Conservation (phyloP, 2,329 filamentous ascomycete species). For the Mollisia scopiformis region DNA sequence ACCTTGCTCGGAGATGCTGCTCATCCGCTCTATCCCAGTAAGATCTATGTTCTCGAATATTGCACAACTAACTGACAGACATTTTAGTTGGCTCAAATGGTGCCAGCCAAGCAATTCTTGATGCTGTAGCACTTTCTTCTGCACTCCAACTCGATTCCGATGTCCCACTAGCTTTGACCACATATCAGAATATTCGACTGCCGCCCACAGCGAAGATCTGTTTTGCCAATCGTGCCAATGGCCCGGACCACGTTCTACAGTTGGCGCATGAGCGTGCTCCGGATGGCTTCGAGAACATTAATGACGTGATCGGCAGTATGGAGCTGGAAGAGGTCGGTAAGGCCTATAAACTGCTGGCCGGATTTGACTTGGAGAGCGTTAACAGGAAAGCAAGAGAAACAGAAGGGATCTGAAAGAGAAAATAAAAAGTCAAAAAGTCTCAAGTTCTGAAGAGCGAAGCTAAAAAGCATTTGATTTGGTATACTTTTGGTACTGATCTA, state of each 20-base stretch:
- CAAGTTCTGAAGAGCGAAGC: background rate
- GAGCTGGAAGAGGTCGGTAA: conserved; percentile 43
- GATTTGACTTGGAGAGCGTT: conserved; percentile 48
- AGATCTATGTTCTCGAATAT: too few species aligned
- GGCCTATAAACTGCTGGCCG: conserved; percentile 44
- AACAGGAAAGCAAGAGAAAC: conserved; percentile 44
- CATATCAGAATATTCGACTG: conserved; percentile 43
- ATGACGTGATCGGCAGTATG: conserved; percentile 43
- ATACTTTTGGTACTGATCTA: background rate
- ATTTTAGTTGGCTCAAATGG: too few species aligned
- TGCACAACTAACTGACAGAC: too few species aligned
- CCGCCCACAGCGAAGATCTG: conserved; percentile 49
- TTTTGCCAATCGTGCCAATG: conserved; percentile 49
- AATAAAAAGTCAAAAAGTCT: background rate
- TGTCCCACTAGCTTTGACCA: conserved; percentile 38
- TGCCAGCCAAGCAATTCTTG: conserved; percentile 48
- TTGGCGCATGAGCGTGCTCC: conserved; percentile 48
- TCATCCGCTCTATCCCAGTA: conserved; percentile 44
- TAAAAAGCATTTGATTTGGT: background rate
- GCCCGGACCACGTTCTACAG: conserved; percentile 49
- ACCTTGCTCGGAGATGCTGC: conserved; percentile 47
- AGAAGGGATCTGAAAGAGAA: conserved; percentile 26
- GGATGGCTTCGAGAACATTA: conserved; percentile 43
- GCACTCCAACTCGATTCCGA: conserved; percentile 36
- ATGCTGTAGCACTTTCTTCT: conserved; percentile 43